phyloP scores from a whole-genome alignment of 148 eudicot species.

The Cornus suecica region DNA sequence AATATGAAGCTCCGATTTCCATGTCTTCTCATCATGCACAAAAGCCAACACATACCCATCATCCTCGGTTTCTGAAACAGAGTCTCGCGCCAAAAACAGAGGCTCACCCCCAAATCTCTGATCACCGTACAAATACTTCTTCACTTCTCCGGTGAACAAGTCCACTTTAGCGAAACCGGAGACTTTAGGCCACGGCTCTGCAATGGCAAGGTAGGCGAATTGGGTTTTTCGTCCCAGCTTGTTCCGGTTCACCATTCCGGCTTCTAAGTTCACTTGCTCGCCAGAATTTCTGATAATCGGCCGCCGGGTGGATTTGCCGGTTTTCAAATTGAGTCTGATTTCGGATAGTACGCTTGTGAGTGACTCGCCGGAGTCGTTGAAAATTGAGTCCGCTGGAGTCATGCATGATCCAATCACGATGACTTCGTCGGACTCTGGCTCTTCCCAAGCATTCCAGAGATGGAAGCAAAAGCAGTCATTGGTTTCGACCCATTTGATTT shows the following conservation, averaged over 20 bases:
- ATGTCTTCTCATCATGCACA: constrained; percentile 60
- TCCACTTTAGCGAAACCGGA: constrained; percentile 86
- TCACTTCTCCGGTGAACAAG: constrained; percentile 45
- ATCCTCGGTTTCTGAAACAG: constrained; percentile 34
- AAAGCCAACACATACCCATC: constrained; percentile 70
- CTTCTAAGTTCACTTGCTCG: constrained; percentile 69
- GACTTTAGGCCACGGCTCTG: constrained; percentile 94
- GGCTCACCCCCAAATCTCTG: constrained; percentile 80
- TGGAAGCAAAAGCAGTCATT: constrained; percentile 91
- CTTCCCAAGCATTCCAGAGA: constrained; percentile 94
- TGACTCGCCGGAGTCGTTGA: constrained; percentile 71
- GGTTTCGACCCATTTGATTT: constrained; percentile 69
- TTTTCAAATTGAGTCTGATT: constrained; percentile 61
- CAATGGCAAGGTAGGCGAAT: constrained; percentile 74
- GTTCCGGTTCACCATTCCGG: constrained; percentile 87
- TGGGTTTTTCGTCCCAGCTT: constrained; percentile 60
- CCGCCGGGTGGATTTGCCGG: constrained; percentile 53
- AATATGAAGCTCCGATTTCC: constrained; percentile 69
- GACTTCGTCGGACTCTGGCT: constrained; percentile 64
- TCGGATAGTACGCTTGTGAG: constrained; percentile 61
- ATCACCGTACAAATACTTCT: constrained; percentile 54
- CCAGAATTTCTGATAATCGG: constrained; percentile 38
- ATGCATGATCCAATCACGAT: constrained; percentile 90
- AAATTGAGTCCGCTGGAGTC: constrained; percentile 88
- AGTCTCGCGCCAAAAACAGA: constrained; percentile 45